phyloP scores from a whole-genome alignment of 768 basidiomycete species.

The Suillus variegatus region DNA sequence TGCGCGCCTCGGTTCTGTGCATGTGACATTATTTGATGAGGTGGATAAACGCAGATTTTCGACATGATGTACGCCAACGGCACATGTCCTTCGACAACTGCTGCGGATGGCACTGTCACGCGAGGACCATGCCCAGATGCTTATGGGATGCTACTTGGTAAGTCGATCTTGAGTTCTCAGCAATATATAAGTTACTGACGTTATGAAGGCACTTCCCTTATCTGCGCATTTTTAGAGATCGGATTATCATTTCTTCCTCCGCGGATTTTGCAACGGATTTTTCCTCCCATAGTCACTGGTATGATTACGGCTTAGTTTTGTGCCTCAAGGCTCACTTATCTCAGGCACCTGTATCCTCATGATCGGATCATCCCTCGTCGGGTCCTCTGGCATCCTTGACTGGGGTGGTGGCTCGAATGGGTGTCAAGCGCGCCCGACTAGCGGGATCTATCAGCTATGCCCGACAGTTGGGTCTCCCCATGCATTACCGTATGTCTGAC shows the following conservation, averaged over 20 bases:
- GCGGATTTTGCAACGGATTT: constrained; percentile 60
- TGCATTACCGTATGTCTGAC: constrained; percentile 54
- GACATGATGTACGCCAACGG: constrained; percentile 76
- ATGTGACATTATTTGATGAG: background rate
- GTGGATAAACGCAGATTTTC: constrained; percentile 53
- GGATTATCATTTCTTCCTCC: constrained; percentile 73
- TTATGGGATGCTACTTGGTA: constrained; percentile 76
- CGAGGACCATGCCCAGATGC: constrained; percentile 74
- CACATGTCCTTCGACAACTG: constrained; percentile 64
- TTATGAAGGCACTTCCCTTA: constrained; percentile 63
- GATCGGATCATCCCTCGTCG: constrained; percentile 79
- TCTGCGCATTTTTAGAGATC: constrained; percentile 84
- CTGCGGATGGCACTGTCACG: constrained; percentile 58
- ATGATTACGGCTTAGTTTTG: background rate
- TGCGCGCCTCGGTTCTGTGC: constrained; percentile 17
- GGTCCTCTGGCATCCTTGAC: constrained; percentile 70
- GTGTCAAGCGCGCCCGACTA: constrained; percentile 60
- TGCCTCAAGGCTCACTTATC: background rate
- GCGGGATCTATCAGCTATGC: constrained; percentile 70
- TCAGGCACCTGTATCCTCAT: constrained; percentile 75
- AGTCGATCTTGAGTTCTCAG: constrained; percentile 10
- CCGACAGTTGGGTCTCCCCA: constrained; percentile 70
- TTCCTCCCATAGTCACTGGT: constrained; percentile 83
- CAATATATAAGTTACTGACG: background rate
- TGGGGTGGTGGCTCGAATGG: constrained; percentile 86